A percentile compares a stretch with the other conserved stretches of the same genome.
Evolutionary conservation across 495 filamentous ascomycete species (phyloP).

Genomic region (Penicillium bialowiezense): DNA sequence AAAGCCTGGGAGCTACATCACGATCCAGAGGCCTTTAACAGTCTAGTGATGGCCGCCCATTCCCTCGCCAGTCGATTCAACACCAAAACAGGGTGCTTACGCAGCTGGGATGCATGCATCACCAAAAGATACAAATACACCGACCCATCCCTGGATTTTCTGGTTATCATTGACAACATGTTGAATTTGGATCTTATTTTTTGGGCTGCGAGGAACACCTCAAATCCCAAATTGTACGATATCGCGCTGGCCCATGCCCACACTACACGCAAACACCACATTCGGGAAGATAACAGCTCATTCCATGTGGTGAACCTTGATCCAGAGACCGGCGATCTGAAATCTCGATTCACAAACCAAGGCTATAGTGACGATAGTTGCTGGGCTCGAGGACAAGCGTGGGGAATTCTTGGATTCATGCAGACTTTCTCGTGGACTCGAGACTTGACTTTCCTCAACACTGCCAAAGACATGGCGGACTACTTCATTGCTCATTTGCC

Average conservation of each 20-base stretch:
- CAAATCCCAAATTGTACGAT: conserved; percentile 21
- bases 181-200: conserved; percentile 46
- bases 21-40: conserved; percentile 27
- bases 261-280: conserved; percentile 30
- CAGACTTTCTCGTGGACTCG: conserved; percentile 43
- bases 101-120: conserved; percentile 37
- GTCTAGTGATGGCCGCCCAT: conserved; percentile 32
- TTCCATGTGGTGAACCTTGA: conserved; percentile 43
- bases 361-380: conserved; percentile 37
- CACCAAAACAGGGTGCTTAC: conserved; percentile 27
- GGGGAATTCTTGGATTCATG: conserved; percentile 44
- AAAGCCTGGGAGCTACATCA: conserved; percentile 35
- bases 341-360: conserved; percentile 36
- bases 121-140: conserved; percentile 33
- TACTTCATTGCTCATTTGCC: conserved; percentile 36
- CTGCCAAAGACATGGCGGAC: conserved; percentile 29
- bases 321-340: conserved; percentile 26
- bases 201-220: conserved; percentile 35
- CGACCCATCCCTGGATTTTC: conserved; percentile 18
- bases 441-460: conserved; percentile 30
- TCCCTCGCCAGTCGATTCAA: conserved; percentile 37
- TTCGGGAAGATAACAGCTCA: conserved; percentile 31
- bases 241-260: conserved; percentile 39
- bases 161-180: conserved; percentile 51
- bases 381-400: conserved; percentile 47